Base-by-base conservation (phyloP, 1,284 basidiomycete genomes). In the Pascua sp. region DNA sequence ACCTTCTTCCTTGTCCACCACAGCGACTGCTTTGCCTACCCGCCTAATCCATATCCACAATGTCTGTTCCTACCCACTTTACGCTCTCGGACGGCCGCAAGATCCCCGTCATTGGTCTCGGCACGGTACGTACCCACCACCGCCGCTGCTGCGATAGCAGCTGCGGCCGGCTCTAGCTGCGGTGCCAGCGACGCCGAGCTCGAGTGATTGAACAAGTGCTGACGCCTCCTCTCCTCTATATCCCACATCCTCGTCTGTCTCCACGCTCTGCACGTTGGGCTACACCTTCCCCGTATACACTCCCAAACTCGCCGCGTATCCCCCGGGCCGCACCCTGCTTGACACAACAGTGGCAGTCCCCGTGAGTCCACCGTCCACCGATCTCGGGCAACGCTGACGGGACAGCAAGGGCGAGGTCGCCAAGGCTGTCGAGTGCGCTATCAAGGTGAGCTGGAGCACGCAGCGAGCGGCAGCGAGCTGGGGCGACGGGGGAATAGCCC, bases 81-180 rank as follows among this genome's bases (percentile, higher is more conserved):
- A 76, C 70, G 53, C 71, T 78, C 59, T 70, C 67, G 62, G 74
- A 73, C 63, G 76, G 75, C 16, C 63, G 67, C 50, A 67, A 67
- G 59, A 76, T 78, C 68, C 77, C 77, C 53, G 64, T 71, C 40
- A 65, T 77, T 70, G 80, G 80, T 57, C 77, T 81, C 49, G 80
- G 80, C 59, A 80, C 79, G 42, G 80, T 80, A 72, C 74, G 77
- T 69, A 11, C 2, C 24, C 9, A n/a, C 16, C 24, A 7, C 24
- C 24, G 4, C 24, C 24, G 24, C 24, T 32, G 24, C 24, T 32
- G 45, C 45, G 10, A 18, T 18, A 2, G 42, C 24, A 32, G 24
- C 24, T 15, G 42, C 38, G 15, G n/a, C 13, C 9, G n/a, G 9
- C 42, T n/a, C 9, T 13, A 17, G 24, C 13, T 11, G 11, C 18